Evolutionary conservation across 2,329 filamentous ascomycete species (phyloP).

Genomic region (Fusarium sp.): DNA sequence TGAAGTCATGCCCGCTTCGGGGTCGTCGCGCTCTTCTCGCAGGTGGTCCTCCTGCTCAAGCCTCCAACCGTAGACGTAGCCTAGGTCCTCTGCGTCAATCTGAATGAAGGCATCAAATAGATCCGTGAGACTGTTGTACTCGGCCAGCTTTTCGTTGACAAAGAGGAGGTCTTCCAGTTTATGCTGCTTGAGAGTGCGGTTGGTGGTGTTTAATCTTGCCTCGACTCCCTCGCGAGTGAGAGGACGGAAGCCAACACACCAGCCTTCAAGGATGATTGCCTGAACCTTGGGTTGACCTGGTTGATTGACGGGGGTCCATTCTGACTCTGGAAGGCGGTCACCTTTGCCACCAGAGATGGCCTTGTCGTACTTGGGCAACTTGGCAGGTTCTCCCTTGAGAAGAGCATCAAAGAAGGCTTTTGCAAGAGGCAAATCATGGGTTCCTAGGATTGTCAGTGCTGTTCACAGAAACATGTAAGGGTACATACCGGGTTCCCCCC

Average conservation of each 20-base stretch:
- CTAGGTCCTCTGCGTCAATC: constrained; percentile 76
- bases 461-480: background rate
- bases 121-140: constrained; percentile 63
- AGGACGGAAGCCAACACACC: constrained; percentile 87
- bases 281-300: constrained; percentile 61
- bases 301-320: constrained; percentile 71
- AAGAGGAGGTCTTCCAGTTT: constrained; percentile 61
- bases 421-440: constrained; percentile 80
- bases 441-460: constrained; percentile 48
- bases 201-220: constrained; percentile 63
- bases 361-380: constrained; percentile 85
- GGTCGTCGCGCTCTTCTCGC: constrained; percentile 69
- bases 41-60: constrained; percentile 82
- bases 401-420: constrained; percentile 70
- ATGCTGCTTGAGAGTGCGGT: constrained; percentile 62
- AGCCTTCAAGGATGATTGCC: constrained; percentile 87
- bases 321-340: constrained; percentile 72
- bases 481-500: constrained; percentile 77
- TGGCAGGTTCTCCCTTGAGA: constrained; percentile 62
- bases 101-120: constrained; percentile 67
- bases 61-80: constrained; percentile 87
- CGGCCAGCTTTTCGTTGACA: constrained; percentile 60
- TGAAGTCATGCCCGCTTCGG: constrained; percentile 78
- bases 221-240: constrained; percentile 64
- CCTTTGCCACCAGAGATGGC: constrained; percentile 80